phyloP scores from a whole-genome alignment of 768 basidiomycete genomes.

The Rhizopogon roseolus region DNA sequence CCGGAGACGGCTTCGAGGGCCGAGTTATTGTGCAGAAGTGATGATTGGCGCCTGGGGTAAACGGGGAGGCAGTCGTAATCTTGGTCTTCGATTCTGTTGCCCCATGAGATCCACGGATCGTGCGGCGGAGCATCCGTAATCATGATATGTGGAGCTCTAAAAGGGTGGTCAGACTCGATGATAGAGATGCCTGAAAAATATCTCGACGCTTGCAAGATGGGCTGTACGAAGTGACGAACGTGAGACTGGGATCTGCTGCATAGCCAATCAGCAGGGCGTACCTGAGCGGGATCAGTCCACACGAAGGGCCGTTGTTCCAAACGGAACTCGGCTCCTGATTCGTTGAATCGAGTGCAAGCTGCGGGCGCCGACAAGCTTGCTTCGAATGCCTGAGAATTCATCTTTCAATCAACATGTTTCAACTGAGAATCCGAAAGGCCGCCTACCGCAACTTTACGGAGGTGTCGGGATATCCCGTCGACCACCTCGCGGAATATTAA shows the following conservation, averaged over 20 bases:
- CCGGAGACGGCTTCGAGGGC: not conserved
- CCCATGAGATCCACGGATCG: slow-evolving; percentile 32
- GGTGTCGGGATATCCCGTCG: slow-evolving; percentile 31
- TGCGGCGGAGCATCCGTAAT: slow-evolving; percentile 36
- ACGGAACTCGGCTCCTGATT: slow-evolving; percentile 19
- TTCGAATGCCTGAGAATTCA: slow-evolving; percentile 31
- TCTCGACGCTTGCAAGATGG: slow-evolving; percentile 25
- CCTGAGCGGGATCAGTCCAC: slow-evolving; percentile 53
- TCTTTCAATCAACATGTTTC: not conserved
- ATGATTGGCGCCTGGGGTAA: not conserved
- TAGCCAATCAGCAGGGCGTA: slow-evolving; percentile 16
- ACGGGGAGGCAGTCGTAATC: slow-evolving; percentile 1
- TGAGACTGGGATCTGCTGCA: not conserved
- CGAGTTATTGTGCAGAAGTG: not conserved
- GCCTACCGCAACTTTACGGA: slow-evolving; percentile 36
- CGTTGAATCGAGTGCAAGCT: slow-evolving; percentile 37
- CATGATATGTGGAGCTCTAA: slow-evolving; percentile 40
- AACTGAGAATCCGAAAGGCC: slow-evolving; percentile 3
- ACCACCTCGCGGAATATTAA: slow-evolving; percentile 28
- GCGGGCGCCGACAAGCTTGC: slow-evolving; percentile 32
- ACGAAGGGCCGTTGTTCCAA: slow-evolving; percentile 34
- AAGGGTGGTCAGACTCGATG: slow-evolving; percentile 40
- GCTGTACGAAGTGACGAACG: slow-evolving; percentile 14
- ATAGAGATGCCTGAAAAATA: slow-evolving; percentile 30
- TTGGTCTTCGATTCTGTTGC: slow-evolving; percentile 20